These are phyloP conservation scores for Daedaleopsis nitida DNA, from an alignment of 768 basidiomycete genomes.

Conservation along the genomic window DNA sequence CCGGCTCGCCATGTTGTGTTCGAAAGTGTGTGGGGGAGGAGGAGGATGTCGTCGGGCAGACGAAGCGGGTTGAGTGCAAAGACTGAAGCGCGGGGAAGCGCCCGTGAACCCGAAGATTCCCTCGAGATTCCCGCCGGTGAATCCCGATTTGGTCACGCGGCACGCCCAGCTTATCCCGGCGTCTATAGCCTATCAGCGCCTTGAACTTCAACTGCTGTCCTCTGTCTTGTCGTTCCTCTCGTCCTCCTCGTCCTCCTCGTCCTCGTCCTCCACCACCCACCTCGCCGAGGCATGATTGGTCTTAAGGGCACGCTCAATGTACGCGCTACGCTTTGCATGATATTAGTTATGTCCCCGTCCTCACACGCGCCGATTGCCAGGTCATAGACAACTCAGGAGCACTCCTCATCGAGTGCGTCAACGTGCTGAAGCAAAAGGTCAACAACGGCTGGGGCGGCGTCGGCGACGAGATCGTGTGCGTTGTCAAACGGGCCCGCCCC, in stretches of 20 bases:
- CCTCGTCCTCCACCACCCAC: neutral
- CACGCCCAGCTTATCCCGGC: neutral
- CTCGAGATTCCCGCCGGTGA: neutral
- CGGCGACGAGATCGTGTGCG: conserved; percentile 95
- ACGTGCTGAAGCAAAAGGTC: conserved; percentile 93
- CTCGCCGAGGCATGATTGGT: conserved; percentile 72
- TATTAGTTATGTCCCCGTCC: too few species aligned
- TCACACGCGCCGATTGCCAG: conserved; percentile 37
- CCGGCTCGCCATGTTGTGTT: conserved; percentile 37
- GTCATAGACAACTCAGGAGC: conserved; percentile 98
- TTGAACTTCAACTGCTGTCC: too few species aligned
- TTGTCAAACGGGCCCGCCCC: conserved; percentile 90
- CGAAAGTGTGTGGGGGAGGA: neutral
- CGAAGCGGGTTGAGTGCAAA: neutral
- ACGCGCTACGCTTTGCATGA: conserved; percentile 25
- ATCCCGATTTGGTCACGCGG: neutral
- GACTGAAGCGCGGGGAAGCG: neutral
- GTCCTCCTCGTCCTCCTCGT: too few species aligned
- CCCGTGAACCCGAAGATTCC: too few species aligned
- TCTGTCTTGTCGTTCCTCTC: neutral
- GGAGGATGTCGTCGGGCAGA: neutral
- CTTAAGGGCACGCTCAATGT: conserved; percentile 92
- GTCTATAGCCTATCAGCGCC: too few species aligned
- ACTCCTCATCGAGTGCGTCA: conserved; percentile 92
- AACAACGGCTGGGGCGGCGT: conserved; percentile 93